A percentile compares a stretch with the other conserved stretches of the same genome.
Conservation (phyloP, 257 asterid genomes). For the Anisodus acutangulus region DNA sequence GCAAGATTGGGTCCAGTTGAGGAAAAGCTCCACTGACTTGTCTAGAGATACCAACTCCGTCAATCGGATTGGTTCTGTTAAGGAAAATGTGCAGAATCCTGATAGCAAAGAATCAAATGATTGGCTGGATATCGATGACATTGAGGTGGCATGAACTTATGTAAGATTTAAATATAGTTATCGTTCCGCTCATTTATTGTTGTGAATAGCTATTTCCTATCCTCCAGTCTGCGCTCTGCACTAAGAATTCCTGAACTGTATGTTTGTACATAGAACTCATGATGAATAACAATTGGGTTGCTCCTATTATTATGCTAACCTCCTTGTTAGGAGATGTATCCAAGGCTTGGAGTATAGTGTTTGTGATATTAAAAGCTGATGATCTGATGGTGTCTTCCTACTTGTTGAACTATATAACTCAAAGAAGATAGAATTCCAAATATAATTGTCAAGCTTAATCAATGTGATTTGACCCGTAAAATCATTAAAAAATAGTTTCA, state of each 20-base stretch:
- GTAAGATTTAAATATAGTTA: not conserved
- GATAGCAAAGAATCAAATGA: conserved; percentile 65
- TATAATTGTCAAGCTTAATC: not conserved
- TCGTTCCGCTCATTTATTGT: conserved; percentile 8
- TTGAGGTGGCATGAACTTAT: conserved; percentile 52
- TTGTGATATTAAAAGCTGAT: not conserved
- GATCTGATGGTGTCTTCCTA: not conserved
- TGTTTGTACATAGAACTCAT: conserved; percentile 26
- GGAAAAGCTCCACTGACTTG: conserved; percentile 50
- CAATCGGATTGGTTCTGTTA: conserved; percentile 23
- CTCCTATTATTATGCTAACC: not conserved
- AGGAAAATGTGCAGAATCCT: conserved; percentile 38
- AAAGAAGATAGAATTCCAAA: not conserved
- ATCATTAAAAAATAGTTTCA: not conserved
- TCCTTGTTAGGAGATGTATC: not conserved
- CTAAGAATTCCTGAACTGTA: not conserved
- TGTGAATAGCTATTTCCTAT: conserved; percentile 30
- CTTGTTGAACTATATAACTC: not conserved
- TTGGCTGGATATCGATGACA: conserved; percentile 74
- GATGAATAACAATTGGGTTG: not conserved
- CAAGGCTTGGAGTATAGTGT: not conserved
- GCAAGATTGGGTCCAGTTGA: conserved; percentile 83
- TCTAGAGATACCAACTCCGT: conserved; percentile 34
- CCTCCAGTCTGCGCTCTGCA: not conserved
- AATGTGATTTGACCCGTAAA: not conserved